A percentile compares a stretch with the other conserved stretches of the same genome.
These are phyloP conservation scores for Hemisphaericaspora subhashii DNA, from an alignment of 1,139 yeast species.

Conservation along the genomic window DNA sequence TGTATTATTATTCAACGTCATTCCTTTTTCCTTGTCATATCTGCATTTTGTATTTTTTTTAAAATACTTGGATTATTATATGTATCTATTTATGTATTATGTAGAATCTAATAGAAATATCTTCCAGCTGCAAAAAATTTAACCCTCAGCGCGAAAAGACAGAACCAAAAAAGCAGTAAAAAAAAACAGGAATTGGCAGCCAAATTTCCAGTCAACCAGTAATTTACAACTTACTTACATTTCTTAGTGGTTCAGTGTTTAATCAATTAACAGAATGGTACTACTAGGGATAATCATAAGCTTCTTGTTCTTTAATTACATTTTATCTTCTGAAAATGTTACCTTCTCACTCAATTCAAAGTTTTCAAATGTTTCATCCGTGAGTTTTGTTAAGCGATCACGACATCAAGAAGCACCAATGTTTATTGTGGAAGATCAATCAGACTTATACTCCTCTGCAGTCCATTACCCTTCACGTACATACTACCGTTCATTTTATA, in stretches of 20 bases:
- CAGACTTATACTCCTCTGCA: slow-evolving; percentile 26
- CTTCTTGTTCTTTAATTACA: background rate
- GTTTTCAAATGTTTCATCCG: slow-evolving; percentile 10
- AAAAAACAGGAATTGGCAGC: slow-evolving; percentile 2
- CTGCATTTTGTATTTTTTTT: background rate
- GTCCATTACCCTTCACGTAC: slow-evolving; percentile 40
- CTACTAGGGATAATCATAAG: background rate
- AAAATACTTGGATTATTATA: no score
- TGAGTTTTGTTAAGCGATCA: slow-evolving; percentile 25
- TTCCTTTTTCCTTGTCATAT: background rate
- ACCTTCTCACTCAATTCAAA: slow-evolving; percentile 13
- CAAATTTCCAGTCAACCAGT: background rate
- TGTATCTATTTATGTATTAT: no score
- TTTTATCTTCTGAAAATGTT: slow-evolving; percentile 6
- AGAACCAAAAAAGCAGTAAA: slow-evolving; percentile 1
- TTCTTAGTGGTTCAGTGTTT: background rate
- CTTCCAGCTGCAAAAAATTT: no score
- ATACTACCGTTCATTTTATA: slow-evolving; percentile 3
- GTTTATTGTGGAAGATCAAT: slow-evolving; percentile 28
- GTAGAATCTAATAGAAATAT: no score
- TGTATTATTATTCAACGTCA: background rate
- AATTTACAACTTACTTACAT: background rate
- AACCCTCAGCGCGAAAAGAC: background rate
- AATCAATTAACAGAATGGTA: slow-evolving; percentile 1
- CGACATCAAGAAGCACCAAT: slow-evolving; percentile 37